Evolutionary conservation across 2,329 filamentous ascomycete species (phyloP).

Genomic region (Fusarium zealandicum): DNA sequence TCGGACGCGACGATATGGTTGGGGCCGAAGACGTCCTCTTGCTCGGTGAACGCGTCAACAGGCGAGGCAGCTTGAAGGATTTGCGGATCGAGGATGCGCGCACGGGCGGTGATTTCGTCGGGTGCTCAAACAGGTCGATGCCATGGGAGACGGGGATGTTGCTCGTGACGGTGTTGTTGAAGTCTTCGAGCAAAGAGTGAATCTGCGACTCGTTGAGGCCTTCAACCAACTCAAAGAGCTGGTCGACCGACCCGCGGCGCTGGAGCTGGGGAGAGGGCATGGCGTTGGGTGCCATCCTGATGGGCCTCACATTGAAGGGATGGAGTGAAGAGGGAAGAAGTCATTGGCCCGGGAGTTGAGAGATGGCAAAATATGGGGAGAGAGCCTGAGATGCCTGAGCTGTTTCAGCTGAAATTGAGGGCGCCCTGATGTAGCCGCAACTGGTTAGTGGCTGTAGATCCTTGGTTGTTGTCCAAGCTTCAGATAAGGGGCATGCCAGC

Average conservation of each 20-base stretch:
- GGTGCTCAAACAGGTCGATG: constrained; percentile 32
- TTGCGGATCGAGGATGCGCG: constrained; percentile 28
- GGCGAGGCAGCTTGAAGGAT: constrained; percentile 26
- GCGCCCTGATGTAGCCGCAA: too few species aligned
- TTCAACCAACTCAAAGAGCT: constrained; percentile 34
- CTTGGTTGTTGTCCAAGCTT: too few species aligned
- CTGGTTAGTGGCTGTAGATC: too few species aligned
- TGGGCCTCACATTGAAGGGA: too few species aligned
- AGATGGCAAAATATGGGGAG: too few species aligned
- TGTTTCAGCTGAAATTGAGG: too few species aligned
- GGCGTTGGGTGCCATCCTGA: constrained; percentile 2
- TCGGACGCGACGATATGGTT: constrained; percentile 22
- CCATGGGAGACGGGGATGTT: constrained; percentile 34
- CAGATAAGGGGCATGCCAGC: too few species aligned
- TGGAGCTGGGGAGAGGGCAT: constrained; percentile 3
- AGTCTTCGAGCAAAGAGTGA: constrained; percentile 30
- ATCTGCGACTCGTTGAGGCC: constrained; percentile 34
- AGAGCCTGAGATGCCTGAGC: too few species aligned
- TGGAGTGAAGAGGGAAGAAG: too few species aligned
- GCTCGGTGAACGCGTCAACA: constrained; percentile 31
- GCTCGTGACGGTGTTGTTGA: constrained; percentile 35
- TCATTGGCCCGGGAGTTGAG: too few species aligned
- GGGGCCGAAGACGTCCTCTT: constrained; percentile 25
- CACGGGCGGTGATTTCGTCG: constrained; percentile 18
- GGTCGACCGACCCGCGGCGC: constrained; percentile 31